Evolutionary conservation across 2,329 filamentous ascomycete genomes (phyloP).

Genomic region (Aspergillus clavatus): DNA sequence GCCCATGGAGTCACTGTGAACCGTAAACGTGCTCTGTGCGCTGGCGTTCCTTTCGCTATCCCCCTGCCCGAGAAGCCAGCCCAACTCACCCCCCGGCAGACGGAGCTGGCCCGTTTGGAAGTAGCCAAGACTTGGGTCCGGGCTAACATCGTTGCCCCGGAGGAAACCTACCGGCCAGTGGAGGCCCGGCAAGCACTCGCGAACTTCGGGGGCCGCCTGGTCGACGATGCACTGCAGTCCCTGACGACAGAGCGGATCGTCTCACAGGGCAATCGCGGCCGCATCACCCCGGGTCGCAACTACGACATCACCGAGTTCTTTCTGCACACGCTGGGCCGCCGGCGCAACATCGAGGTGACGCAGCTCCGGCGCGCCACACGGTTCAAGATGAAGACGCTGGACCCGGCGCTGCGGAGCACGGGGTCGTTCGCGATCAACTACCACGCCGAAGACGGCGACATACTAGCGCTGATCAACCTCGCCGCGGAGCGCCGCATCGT

Average conservation of each 20-base stretch:
- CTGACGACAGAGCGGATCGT: conserved; percentile 41
- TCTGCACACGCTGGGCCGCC: conserved; percentile 35
- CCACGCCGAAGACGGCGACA: conserved; percentile 41
- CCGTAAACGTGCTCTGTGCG: conserved; percentile 31
- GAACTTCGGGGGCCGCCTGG: conserved; percentile 29
- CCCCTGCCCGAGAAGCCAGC: conserved; percentile 15
- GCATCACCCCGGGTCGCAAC: conserved; percentile 39
- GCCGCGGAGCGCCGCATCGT: conserved; percentile 31
- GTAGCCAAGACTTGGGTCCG: conserved; percentile 46
- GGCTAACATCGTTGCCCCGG: conserved; percentile 43
- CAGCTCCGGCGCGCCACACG: conserved; percentile 38
- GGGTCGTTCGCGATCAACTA: conserved; percentile 32
- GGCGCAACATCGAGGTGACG: conserved; percentile 35
- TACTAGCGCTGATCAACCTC: conserved; percentile 43
- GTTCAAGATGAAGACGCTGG: conserved; percentile 43
- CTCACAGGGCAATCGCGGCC: conserved; percentile 35
- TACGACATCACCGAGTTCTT: conserved; percentile 43
- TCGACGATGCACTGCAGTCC: conserved; percentile 38
- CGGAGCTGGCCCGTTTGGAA: conserved; percentile 26
- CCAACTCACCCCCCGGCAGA: conserved; percentile 10
- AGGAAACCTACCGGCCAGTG: conserved; percentile 36
- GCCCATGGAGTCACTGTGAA: conserved; percentile 28
- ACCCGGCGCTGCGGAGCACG: conserved; percentile 31
- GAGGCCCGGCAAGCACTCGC: conserved; percentile 34
- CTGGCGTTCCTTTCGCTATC: conserved; percentile 34